Conservation (phyloP, 345 rosid genomes). For the Gossypium raimondii region DNA sequence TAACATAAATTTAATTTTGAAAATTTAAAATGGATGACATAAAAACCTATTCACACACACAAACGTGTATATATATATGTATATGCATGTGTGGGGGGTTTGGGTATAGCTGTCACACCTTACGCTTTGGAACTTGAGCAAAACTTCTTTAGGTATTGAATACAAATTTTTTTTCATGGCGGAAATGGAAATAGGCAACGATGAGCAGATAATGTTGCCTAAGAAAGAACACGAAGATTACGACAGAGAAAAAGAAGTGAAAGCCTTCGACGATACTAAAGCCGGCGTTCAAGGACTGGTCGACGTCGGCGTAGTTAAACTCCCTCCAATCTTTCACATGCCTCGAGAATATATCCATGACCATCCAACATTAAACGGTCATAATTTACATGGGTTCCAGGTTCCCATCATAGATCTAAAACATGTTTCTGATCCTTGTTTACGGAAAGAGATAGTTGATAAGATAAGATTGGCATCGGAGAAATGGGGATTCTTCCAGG, state of each 20-base stretch:
- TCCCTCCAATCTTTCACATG: not conserved
- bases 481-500: constrained; percentile 22
- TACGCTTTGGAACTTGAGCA: too few relatives aligned
- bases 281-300: constrained; percentile 5
- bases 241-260: not conserved
- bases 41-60: too few relatives aligned
- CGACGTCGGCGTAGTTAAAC: not conserved
- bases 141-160: too few relatives aligned
- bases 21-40: too few relatives aligned
- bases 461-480: constrained; percentile 8
- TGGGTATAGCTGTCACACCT: too few relatives aligned
- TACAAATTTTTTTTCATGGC: too few relatives aligned
- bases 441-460: not conserved
- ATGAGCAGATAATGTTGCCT: not conserved
- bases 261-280: constrained; percentile 9
- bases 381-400: not conserved
- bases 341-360: not conserved
- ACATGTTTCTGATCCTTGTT: not conserved
- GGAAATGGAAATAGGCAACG: not conserved
- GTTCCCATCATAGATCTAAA: not conserved
- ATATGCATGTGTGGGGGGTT: too few relatives aligned
- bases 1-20: too few relatives aligned
- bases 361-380: not conserved
- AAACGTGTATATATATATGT: too few relatives aligned
- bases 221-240: not conserved